Evolutionary conservation across 768 basidiomycete species (phyloP).

Genomic region (Scleroderma citrinum): DNA sequence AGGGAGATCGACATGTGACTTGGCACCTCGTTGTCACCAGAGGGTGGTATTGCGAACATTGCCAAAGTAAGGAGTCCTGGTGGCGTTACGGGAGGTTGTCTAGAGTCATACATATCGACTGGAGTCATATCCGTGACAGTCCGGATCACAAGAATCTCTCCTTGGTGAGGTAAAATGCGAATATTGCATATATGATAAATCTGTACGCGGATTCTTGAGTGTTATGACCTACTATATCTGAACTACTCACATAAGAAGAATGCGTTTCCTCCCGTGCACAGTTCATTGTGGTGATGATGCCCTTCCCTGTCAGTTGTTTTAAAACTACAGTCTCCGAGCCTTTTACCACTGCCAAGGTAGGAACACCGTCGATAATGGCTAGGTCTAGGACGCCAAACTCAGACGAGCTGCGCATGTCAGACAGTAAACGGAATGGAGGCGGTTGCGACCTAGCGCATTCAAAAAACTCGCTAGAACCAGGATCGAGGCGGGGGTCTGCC

Average conservation of each 20-base stretch:
- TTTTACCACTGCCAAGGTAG: slow-evolving; percentile 40
- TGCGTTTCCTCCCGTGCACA: slow-evolving; percentile 30
- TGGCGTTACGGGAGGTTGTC: slow-evolving; percentile 13
- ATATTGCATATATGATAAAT: slow-evolving; percentile 46
- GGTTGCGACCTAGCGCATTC: slow-evolving; percentile 29
- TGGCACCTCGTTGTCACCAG: slow-evolving; percentile 24
- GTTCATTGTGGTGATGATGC: slow-evolving; percentile 32
- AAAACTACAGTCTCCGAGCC: slow-evolving; percentile 36
- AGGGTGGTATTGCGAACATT: slow-evolving; percentile 26
- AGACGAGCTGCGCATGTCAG: slow-evolving; percentile 31
- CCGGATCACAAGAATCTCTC: slow-evolving; percentile 48
- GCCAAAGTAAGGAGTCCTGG: slow-evolving; percentile 25
- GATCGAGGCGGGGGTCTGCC: slow-evolving; percentile 35
- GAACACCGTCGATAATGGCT: slow-evolving; percentile 37
- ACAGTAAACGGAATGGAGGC: slow-evolving; percentile 38
- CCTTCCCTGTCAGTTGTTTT: slow-evolving; percentile 34
- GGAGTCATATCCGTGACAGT: slow-evolving; percentile 18
- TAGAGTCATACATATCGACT: not conserved
- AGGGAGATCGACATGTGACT: slow-evolving; percentile 22
- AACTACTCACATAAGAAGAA: slow-evolving; percentile 22
- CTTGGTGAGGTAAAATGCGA: slow-evolving; percentile 46
- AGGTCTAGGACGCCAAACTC: slow-evolving; percentile 36
- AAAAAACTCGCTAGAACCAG: slow-evolving; percentile 34
- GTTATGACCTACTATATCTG: slow-evolving; percentile 3
- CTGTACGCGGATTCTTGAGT: slow-evolving; percentile 20